phyloP scores from a whole-genome alignment of 306 rosid genomes.

The Castanospermum australe region DNA sequence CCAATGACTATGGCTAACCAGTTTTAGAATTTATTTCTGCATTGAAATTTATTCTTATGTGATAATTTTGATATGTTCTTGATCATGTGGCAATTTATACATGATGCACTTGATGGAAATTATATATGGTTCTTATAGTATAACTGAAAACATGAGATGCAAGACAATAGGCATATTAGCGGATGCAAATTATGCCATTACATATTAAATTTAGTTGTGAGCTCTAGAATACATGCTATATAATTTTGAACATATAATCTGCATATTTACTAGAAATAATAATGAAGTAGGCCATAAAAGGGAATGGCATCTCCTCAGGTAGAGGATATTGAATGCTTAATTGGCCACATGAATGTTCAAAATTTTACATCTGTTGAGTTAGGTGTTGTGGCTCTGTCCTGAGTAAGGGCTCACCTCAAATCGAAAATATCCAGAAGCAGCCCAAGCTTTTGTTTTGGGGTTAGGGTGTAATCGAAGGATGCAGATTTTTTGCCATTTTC shows the following conservation, averaged over 20 bases:
- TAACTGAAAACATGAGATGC: background rate
- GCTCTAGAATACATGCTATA: background rate
- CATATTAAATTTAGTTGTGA: background rate
- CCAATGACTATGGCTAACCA: background rate
- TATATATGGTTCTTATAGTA: background rate
- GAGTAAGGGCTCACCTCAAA: background rate
- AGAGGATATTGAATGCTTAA: background rate
- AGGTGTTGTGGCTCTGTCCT: background rate
- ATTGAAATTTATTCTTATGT: background rate
- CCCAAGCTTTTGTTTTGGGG: background rate
- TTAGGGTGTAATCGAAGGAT: background rate
- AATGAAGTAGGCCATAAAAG: background rate
- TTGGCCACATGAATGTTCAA: background rate
- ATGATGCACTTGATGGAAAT: constrained; percentile 10
- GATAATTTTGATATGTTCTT: background rate
- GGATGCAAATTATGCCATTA: background rate
- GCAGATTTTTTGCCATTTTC: background rate
- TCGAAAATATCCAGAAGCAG: background rate
- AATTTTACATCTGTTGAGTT: background rate
- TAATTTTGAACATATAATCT: background rate
- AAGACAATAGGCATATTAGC: background rate
- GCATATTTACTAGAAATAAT: background rate
- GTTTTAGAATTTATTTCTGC: background rate
- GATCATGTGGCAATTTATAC: background rate
- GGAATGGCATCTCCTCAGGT: background rate